Evolutionary conservation across 2,329 filamentous ascomycete genomes (phyloP), one percentile per base, ranked within the genome.

Genomic region (Chalaropsis ovoidea): DNA sequence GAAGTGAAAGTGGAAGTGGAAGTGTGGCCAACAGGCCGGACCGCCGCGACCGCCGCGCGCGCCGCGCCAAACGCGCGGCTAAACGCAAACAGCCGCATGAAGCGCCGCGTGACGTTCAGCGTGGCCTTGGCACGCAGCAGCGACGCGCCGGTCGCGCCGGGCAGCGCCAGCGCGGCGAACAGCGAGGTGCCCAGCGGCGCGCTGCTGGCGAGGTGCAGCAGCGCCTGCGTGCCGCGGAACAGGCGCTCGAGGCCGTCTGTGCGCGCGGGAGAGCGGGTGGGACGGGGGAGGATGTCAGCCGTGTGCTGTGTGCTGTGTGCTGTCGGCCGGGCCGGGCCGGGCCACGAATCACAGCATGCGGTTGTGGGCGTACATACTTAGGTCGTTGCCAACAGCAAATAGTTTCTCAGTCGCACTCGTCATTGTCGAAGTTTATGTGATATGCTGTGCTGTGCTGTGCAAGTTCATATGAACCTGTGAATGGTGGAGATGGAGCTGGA

Each of bases 61-160:
- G 69, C 66, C 2, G 72, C 61, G 3, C 71, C 64, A 69, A 88
- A 86, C 61, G 78, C 79, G 58, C 84, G 82, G 63, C 88, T 74
- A 72, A 86, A 89, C 70, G 85, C 84, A 72, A 89, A 87, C 66
- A 88, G 76, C 13, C 88, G 83, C 71, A 90, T 80, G 74, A 82
- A 85, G 24, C 86, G 82, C 45, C 88, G 79, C 19, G 75, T 75
- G 54, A 82, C 71, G 68, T 77, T 79, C 64, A 84, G 71, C 47
- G 76, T 76, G 56, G 71, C 68, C 67, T 76, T 75, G 19, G 83
- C 70, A 3, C 69, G 62, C 43, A 69, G 65, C 39, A 78, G 73
- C 41, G 75, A 72, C 8, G 72, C 67, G n/a, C 27, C 15, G 13
- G 24, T 17, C 54, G n/a, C 3, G 19, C 24, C 54, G 19, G 17